Evolutionary conservation across 1,284 basidiomycete species (phyloP).

Genomic region (Rhodofomes roseus): DNA sequence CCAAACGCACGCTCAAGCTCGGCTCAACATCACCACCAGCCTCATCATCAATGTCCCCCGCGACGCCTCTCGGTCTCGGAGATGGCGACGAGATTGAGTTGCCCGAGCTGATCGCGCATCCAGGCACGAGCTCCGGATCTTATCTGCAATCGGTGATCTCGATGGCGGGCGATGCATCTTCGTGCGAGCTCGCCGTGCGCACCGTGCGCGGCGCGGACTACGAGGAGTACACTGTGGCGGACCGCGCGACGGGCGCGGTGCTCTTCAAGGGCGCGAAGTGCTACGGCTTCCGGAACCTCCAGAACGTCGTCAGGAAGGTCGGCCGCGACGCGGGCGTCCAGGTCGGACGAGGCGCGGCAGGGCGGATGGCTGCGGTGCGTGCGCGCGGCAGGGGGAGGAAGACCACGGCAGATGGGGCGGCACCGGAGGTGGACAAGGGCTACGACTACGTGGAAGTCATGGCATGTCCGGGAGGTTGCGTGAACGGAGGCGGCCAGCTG

Average conservation of each 20-base stretch:
- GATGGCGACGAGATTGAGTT: constrained; percentile 31
- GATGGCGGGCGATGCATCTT: constrained; percentile 39
- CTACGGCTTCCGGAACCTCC: constrained; percentile 96
- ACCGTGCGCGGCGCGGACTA: constrained; percentile 64
- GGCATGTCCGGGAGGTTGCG: constrained; percentile 98
- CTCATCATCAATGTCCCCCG: background rate
- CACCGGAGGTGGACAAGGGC: constrained; percentile 45
- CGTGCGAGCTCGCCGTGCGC: constrained; percentile 53
- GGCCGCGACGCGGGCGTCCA: constrained; percentile 81
- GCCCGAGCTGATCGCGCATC: constrained; percentile 75
- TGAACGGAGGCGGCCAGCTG: constrained; percentile 96
- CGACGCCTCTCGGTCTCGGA: constrained; percentile 5
- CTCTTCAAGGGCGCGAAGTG: constrained; percentile 93
- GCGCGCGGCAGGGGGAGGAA: constrained; percentile 29
- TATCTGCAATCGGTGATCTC: constrained; percentile 81
- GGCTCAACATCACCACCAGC: background rate
- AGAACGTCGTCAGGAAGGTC: constrained; percentile 94
- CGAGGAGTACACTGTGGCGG: constrained; percentile 58
- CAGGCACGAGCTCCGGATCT: constrained; percentile 90
- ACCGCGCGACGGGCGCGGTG: constrained; percentile 45
- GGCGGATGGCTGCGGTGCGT: constrained; percentile 42
- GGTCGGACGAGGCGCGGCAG: constrained; percentile 64
- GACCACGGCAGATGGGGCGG: constrained; percentile 27
- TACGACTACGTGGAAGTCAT: constrained; percentile 99
- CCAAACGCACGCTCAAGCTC: background rate